Conservation (phyloP, 2,329 filamentous ascomycete genomes). For the Tolypocladium sp. region DNA sequence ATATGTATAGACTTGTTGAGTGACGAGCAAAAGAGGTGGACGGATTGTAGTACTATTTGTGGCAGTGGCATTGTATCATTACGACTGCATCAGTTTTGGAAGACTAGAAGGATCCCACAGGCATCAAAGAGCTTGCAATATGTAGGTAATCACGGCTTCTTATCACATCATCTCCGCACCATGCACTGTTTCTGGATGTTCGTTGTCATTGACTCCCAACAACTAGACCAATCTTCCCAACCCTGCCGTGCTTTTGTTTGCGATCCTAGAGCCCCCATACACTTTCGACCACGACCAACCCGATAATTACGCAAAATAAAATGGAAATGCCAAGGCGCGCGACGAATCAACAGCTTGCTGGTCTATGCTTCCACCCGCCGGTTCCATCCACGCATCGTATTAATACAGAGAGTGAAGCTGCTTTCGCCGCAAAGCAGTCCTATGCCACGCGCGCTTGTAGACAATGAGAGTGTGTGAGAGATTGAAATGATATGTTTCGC, state of each 20-base stretch:
- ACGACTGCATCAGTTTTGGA: neutral
- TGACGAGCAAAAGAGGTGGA: neutral
- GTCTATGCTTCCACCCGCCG: conserved; percentile 7
- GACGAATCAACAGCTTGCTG: neutral
- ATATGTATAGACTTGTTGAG: neutral
- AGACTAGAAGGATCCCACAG: neutral
- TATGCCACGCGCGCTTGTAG: conserved; percentile 2
- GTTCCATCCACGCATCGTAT: conserved; percentile 15
- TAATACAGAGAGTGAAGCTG: conserved; percentile 19
- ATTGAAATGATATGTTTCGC: conserved; percentile 4
- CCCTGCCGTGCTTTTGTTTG: neutral
- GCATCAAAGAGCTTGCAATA: neutral
- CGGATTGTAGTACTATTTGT: neutral
- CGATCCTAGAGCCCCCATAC: neutral
- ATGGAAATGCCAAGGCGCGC: neutral
- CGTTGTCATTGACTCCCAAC: conserved; percentile 1
- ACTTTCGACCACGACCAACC: neutral
- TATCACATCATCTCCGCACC: neutral
- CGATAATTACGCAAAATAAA: neutral
- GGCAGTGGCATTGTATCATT: conserved; percentile 3
- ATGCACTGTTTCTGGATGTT: neutral
- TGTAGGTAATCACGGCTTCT: neutral
- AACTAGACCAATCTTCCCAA: neutral
- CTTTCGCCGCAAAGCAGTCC: conserved; percentile 6
- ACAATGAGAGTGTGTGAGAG: neutral